Conservation (phyloP, 129 eudicot genomes). For the Glebionis coronaria region DNA sequence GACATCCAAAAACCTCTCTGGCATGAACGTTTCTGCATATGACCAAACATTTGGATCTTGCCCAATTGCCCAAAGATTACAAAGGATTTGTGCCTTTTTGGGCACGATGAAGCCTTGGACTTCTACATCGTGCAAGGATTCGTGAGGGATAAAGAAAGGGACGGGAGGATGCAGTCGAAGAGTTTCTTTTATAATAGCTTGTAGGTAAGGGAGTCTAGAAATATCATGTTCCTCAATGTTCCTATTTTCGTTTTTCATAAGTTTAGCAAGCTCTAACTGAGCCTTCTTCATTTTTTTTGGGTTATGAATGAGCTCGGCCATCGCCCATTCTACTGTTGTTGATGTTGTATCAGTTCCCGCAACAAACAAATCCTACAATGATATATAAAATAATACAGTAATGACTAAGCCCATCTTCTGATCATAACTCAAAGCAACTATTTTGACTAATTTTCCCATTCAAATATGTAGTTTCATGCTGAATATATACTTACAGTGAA, state of each 20-base stretch:
- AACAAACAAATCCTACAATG: constrained; percentile 22
- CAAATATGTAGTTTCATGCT: not conserved
- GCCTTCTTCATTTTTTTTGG: constrained; percentile 11
- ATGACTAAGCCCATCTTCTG: not conserved
- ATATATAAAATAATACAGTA: not conserved
- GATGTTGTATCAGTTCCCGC: constrained; percentile 47
- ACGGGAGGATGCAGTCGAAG: constrained; percentile 38
- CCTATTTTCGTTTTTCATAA: not conserved
- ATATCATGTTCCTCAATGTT: constrained; percentile 27
- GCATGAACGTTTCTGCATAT: constrained; percentile 26
- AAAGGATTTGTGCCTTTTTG: constrained; percentile 29
- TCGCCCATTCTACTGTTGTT: constrained; percentile 41
- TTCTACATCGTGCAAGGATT: constrained; percentile 19
- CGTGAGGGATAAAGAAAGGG: constrained; percentile 37
- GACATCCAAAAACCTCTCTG: constrained; percentile 28
- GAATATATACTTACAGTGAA: not conserved
- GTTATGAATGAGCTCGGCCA: constrained; percentile 27
- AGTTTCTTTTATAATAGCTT: constrained; percentile 41
- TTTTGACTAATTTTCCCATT: not conserved
- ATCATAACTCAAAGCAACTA: not conserved
- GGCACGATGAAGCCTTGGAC: constrained; percentile 31
- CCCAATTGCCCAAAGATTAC: constrained; percentile 37
- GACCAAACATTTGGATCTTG: constrained; percentile 27
- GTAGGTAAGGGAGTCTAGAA: constrained; percentile 33
- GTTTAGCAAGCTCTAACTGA: constrained; percentile 19